Conservation (phyloP, 306 rosid genomes). For the Prunus armeniaca region DNA sequence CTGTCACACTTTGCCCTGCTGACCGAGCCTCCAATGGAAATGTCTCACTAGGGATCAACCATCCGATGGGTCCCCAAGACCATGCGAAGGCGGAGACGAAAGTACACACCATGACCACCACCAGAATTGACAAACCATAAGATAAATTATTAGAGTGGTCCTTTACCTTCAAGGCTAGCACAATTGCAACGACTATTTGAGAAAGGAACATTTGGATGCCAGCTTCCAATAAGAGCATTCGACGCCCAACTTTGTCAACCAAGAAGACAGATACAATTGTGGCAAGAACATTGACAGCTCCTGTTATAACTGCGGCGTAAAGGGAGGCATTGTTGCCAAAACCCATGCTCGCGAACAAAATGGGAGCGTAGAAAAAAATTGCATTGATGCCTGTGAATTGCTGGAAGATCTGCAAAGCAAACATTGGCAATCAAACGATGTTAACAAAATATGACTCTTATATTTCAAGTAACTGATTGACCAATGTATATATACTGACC, state of each 20-base stretch:
- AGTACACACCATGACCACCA: slow-evolving; percentile 65
- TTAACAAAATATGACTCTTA: not conserved
- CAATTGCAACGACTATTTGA: slow-evolving; percentile 51
- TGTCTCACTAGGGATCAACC: slow-evolving; percentile 86
- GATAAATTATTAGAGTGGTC: slow-evolving; percentile 38
- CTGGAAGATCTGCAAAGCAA: slow-evolving; percentile 65
- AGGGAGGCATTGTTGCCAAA: slow-evolving; percentile 66
- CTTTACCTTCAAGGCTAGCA: slow-evolving; percentile 54
- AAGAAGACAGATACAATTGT: slow-evolving; percentile 65
- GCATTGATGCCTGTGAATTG: slow-evolving; percentile 92
- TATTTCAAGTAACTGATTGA: not conserved
- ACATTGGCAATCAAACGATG: not conserved
- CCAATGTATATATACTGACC: slow-evolving; percentile 18
- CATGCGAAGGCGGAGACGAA: slow-evolving; percentile 73
- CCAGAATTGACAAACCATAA: slow-evolving; percentile 36
- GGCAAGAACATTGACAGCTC: slow-evolving; percentile 62
- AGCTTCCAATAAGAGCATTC: slow-evolving; percentile 60
- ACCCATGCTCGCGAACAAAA: slow-evolving; percentile 63
- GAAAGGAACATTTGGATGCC: slow-evolving; percentile 76
- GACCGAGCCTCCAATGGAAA: slow-evolving; percentile 81
- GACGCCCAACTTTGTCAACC: slow-evolving; percentile 66
- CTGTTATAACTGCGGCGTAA: slow-evolving; percentile 67
- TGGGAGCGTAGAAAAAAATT: slow-evolving; percentile 83
- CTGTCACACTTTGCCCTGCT: slow-evolving; percentile 68
- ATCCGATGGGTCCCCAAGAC: slow-evolving; percentile 91